Conservation (phyloP, 805 yeast genomes). For the Candida odintsovae region DNA sequence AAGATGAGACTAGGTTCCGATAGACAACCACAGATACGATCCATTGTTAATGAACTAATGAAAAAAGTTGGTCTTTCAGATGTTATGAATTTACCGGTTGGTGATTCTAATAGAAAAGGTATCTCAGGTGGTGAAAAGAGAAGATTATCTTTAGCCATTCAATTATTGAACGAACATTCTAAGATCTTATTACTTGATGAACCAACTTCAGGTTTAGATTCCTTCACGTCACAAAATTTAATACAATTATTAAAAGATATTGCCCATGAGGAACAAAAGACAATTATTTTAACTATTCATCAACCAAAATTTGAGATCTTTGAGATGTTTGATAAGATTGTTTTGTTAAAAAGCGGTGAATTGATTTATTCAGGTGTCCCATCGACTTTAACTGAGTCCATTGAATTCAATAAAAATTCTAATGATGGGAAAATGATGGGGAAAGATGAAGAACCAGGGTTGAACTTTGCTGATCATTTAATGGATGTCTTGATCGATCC, state of each 20-base stretch:
- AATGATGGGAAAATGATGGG: constrained; percentile 24
- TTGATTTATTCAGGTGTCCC: constrained; percentile 58
- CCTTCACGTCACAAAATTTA: constrained; percentile 69
- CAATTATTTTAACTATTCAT: constrained; percentile 74
- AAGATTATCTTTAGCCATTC: constrained; percentile 77
- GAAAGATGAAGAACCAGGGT: constrained; percentile 37
- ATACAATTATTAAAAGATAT: constrained; percentile 52
- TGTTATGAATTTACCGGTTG: constrained; percentile 32
- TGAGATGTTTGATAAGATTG: constrained; percentile 68
- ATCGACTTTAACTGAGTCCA: constrained; percentile 38
- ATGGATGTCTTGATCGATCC: constrained; percentile 63
- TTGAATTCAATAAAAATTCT: constrained; percentile 24
- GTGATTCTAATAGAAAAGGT: constrained; percentile 55
- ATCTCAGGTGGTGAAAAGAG: constrained; percentile 79
- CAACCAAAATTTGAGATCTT: constrained; percentile 74
- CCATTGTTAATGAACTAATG: constrained; percentile 51
- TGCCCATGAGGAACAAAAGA: constrained; percentile 49
- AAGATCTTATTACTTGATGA: constrained; percentile 72
- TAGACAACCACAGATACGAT: constrained; percentile 36
- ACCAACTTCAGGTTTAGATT: constrained; percentile 86
- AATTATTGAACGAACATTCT: constrained; percentile 60
- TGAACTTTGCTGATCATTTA: constrained; percentile 70
- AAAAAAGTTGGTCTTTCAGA: constrained; percentile 57
- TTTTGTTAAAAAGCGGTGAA: constrained; percentile 31
- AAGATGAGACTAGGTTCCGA: constrained; percentile 50